Conservation (phyloP, 1,284 basidiomycete species). For the Porogramme epimiltina region DNA sequence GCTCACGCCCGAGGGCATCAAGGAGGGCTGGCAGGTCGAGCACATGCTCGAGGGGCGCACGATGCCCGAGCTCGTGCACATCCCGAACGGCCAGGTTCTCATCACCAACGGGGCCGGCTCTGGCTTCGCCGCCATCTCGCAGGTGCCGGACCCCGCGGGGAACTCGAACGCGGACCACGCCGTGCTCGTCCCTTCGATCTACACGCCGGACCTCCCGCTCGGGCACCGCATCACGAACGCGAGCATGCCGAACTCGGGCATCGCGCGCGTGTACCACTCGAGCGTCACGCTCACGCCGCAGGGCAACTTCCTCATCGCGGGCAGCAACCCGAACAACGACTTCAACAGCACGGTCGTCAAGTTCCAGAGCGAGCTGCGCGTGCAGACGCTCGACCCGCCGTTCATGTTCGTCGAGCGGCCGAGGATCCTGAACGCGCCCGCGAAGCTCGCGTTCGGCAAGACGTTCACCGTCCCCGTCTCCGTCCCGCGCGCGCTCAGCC, state of each 20-base stretch:
- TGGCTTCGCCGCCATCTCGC: conserved; percentile 58
- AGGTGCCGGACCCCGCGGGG: conserved; percentile 48
- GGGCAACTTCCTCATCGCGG: conserved; percentile 62
- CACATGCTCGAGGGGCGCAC: conserved; percentile 70
- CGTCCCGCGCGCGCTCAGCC: conserved; percentile 31
- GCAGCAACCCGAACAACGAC: conserved; percentile 86
- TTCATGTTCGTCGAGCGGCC: conserved; percentile 43
- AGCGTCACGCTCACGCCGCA: conserved; percentile 77
- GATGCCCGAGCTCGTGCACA: conserved; percentile 78
- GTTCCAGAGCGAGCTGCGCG: conserved; percentile 82
- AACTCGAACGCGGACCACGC: conserved; percentile 60
- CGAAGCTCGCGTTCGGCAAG: conserved; percentile 42
- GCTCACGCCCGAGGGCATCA: conserved; percentile 26
- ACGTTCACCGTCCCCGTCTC: conserved; percentile 38
- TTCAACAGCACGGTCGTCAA: conserved; percentile 44
- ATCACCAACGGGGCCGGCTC: conserved; percentile 69
- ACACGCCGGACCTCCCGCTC: conserved; percentile 55
- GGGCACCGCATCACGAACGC: conserved; percentile 66
- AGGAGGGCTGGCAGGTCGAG: conserved; percentile 54
- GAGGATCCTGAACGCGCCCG: conserved; percentile 35
- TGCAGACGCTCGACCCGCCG: conserved; percentile 78
- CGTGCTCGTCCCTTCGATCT: conserved; percentile 56
- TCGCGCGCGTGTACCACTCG: conserved; percentile 83
- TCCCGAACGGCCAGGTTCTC: conserved; percentile 73
- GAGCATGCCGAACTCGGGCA: conserved; percentile 54